phyloP scores from a whole-genome alignment of 352 stramenopile species.

The Phytophthora niederhauseri region DNA sequence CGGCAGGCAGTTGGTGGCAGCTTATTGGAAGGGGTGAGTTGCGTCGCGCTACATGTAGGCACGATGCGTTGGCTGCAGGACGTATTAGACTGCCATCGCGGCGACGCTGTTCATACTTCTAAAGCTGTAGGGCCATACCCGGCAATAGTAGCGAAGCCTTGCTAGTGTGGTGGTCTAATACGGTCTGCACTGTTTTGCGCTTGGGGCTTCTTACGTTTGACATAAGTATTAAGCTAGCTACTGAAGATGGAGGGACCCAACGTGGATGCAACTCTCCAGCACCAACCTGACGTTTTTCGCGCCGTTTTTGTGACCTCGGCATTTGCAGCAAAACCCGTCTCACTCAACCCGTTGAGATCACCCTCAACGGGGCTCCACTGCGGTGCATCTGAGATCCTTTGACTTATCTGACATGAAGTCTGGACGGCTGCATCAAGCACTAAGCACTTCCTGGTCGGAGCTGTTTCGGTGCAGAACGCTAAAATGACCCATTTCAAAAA shows the following conservation, averaged over 20 bases:
- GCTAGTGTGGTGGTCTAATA: not conserved
- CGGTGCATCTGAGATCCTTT: not conserved
- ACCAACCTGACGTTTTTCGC: no score
- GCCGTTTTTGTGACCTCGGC: not conserved
- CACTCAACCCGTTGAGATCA: not conserved
- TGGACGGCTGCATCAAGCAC: not conserved
- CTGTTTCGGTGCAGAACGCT: constrained; percentile 15
- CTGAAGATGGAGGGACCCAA: not conserved
- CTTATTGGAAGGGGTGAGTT: no score
- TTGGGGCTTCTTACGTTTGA: not conserved
- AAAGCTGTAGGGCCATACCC: no score
- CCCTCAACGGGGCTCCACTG: not conserved
- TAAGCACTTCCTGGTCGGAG: not conserved
- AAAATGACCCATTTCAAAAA: constrained; percentile 9
- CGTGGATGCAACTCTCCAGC: not conserved
- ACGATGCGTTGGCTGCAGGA: no score
- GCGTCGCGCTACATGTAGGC: no score
- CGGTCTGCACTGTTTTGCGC: not conserved
- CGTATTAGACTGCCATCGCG: no score
- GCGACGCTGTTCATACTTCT: no score
- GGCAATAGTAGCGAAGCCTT: not conserved
- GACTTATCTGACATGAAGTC: not conserved
- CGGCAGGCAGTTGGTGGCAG: not conserved
- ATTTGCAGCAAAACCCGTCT: not conserved
- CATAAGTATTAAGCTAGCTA: not conserved